phyloP scores from a whole-genome alignment of 2,329 filamentous ascomycete genomes.

The Neofusicoccum sp. region DNA sequence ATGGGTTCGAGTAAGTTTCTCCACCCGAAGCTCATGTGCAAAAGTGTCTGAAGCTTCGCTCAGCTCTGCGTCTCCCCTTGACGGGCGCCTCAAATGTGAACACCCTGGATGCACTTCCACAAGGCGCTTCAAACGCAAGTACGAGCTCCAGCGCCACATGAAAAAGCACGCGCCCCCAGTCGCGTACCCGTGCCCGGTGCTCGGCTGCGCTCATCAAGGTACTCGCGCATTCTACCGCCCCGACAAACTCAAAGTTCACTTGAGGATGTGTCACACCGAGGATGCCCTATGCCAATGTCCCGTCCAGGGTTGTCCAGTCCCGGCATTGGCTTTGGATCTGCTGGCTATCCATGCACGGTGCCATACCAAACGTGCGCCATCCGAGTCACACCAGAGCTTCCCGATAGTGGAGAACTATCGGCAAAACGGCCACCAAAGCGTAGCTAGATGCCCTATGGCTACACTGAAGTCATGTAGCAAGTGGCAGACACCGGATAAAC shows the following conservation, averaged over 20 bases:
- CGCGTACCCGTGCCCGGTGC: neutral
- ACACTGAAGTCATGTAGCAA: neutral
- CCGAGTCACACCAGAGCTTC: neutral
- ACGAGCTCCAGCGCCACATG: neutral
- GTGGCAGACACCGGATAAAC: neutral
- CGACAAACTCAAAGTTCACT: neutral
- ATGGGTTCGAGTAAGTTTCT: neutral
- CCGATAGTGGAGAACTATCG: neutral
- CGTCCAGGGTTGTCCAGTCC: neutral
- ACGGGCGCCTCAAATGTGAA: neutral
- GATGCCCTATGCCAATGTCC: neutral
- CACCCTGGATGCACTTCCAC: neutral
- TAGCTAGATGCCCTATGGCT: neutral
- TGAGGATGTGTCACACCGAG: neutral
- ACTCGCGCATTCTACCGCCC: neutral
- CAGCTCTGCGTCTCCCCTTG: slow-evolving; percentile 9
- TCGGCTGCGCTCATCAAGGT: neutral
- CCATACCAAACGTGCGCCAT: too few relatives aligned
- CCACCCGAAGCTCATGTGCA: neutral
- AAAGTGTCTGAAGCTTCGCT: neutral
- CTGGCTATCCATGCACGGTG: neutral
- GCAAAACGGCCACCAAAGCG: neutral
- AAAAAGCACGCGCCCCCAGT: neutral
- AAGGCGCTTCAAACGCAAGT: neutral
- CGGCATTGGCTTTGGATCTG: neutral